phyloP scores from a whole-genome alignment of 345 rosid genomes.

The Camelina neglecta region DNA sequence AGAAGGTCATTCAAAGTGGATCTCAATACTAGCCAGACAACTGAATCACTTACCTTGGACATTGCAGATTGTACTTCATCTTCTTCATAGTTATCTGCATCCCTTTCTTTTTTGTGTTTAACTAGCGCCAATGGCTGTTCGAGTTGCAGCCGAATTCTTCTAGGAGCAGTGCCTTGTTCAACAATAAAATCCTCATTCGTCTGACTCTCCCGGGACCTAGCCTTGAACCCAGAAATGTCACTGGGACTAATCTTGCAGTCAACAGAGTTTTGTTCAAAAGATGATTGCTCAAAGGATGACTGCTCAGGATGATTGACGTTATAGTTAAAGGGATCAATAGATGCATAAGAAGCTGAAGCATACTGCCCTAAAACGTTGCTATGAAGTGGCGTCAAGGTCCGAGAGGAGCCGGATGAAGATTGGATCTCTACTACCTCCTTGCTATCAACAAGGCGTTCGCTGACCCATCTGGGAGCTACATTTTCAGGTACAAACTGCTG shows the following conservation, averaged over 20 bases:
- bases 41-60: conserved; percentile 34
- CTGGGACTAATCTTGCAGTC: conserved; percentile 34
- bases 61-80: conserved; percentile 45
- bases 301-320: conserved; percentile 44
- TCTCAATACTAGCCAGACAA: background rate
- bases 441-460: conserved; percentile 39
- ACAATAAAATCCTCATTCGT: conserved; percentile 37
- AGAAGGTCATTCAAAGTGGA: background rate
- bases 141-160: conserved; percentile 59
- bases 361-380: conserved; percentile 44
- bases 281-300: conserved; percentile 35
- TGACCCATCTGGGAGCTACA: conserved; percentile 41
- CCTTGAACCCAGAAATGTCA: conserved; percentile 53
- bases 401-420: conserved; percentile 45
- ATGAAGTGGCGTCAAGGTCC: conserved; percentile 35
- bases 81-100: conserved; percentile 30
- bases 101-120: conserved; percentile 28
- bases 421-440: conserved; percentile 48
- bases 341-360: conserved; percentile 47
- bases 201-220: conserved; percentile 53
- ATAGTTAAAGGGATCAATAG: conserved; percentile 46
- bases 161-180: conserved; percentile 69
- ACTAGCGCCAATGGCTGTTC: background rate
- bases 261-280: conserved; percentile 31
- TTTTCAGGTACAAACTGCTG: conserved; percentile 36